Percentiles rank a stretch among this genome's conserved stretches.
Conservation (phyloP, 2,329 filamentous ascomycete species). For the Colletotrichum gigasporum region DNA sequence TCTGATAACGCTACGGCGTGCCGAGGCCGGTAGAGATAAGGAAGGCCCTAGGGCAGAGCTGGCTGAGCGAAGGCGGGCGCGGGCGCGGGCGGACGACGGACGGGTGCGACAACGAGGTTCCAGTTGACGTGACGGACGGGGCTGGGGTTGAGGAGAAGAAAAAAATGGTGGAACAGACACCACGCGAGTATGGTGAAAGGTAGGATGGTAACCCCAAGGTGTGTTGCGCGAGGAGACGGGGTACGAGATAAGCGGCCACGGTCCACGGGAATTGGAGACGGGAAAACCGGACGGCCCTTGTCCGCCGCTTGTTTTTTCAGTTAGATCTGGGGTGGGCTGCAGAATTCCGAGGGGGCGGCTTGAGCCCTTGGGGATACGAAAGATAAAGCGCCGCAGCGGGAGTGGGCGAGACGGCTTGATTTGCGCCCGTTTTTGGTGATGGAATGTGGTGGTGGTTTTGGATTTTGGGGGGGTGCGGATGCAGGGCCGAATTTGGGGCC, state of each 20-base stretch:
- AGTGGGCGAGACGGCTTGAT: slow-evolving; percentile 28
- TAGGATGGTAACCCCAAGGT: neutral
- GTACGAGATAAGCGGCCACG: slow-evolving; percentile 24
- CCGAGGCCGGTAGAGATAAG: slow-evolving; percentile 26
- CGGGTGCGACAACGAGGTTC: slow-evolving; percentile 22
- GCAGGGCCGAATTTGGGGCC: slow-evolving; percentile 20
- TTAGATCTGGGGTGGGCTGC: slow-evolving; percentile 19
- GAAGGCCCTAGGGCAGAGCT: neutral
- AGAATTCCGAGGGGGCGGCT: slow-evolving; percentile 19
- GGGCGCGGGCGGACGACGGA: slow-evolving; percentile 7
- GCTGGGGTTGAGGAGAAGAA: neutral
- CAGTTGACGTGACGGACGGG: slow-evolving; percentile 20
- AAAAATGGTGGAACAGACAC: slow-evolving; percentile 8
- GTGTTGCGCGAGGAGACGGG: slow-evolving; percentile 3
- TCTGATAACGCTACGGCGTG: slow-evolving; percentile 19
- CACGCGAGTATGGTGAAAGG: slow-evolving; percentile 14
- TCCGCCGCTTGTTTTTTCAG: neutral
- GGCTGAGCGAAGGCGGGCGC: slow-evolving; percentile 4
- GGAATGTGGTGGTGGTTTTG: slow-evolving; percentile 19
- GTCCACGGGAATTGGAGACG: slow-evolving; percentile 6
- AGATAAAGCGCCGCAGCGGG: slow-evolving; percentile 30
- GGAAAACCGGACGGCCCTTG: neutral
- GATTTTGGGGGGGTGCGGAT: slow-evolving; percentile 2
- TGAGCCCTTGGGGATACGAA: neutral
- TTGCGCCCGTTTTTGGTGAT: slow-evolving; percentile 33